Conservation (phyloP, 805 yeast genomes). For the Starmerella apicola region DNA sequence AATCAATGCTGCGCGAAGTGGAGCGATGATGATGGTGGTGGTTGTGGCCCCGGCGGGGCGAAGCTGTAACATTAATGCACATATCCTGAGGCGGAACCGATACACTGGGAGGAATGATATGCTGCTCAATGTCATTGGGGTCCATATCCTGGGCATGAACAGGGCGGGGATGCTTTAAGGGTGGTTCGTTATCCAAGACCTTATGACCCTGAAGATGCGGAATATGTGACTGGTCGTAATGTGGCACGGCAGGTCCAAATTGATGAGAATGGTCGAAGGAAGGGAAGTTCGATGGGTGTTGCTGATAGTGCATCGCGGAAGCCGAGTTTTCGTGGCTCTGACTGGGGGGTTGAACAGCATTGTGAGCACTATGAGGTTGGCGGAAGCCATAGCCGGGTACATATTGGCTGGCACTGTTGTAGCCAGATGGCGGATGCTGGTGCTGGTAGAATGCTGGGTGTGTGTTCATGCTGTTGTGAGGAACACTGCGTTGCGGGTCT, state of each 20-base stretch:
- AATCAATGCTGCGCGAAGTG: constrained; percentile 18
- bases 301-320: background rate
- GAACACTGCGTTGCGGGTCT: background rate
- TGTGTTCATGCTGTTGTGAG: background rate
- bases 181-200: constrained; percentile 5
- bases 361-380: no score
- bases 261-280: background rate
- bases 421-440: background rate
- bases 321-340: background rate
- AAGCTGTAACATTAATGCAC: background rate
- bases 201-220: background rate
- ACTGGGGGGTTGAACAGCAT: no score
- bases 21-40: constrained; percentile 20
- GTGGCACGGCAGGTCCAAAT: background rate
- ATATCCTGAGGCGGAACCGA: constrained; percentile 17
- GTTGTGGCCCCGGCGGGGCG: constrained; percentile 6
- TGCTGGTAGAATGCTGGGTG: background rate
- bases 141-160: constrained; percentile 7
- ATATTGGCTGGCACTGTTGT: no score
- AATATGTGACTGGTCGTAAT: background rate
- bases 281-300: background rate
- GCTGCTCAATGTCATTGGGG: constrained; percentile 2
- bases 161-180: constrained; percentile 17
- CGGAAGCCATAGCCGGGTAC: no score
- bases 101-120: constrained; percentile 11